Base-by-base conservation (phyloP, 352 stramenopile species). In the Peronospora tabacina region DNA sequence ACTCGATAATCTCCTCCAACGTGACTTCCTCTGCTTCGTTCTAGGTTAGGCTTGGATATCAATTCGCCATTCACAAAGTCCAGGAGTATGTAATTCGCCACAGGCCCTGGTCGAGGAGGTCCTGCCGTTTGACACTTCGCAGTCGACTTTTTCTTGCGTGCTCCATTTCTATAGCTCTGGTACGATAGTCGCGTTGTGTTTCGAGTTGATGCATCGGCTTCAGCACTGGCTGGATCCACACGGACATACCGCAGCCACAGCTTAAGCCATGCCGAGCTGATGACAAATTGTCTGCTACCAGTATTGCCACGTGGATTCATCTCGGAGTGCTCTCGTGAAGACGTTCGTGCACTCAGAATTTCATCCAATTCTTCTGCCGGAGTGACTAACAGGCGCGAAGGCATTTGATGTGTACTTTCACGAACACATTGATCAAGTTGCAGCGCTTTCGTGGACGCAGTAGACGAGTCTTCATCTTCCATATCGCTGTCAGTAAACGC, bases 241-340 rank as follows among this genome's bases (percentile, higher is more conserved):
- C 77, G 69, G 19, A 87, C 72, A 42, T 85, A 87, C 40, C 77
- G 63, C 24, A 85, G 50, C 76, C 76, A 87, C 57, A 77, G 68
- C 24, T 82, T 64, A 11, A 87, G 68, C 76, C 76, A 87, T 22
- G 58, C 41, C 0, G 72, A 76, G 38, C 63, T 78, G 13, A 87
- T 72, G 11, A 87, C 55, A 55, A 78, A 77, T 43, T 80, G 72
- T 6, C 57, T 56, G 28, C 37, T 49, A 33, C 43, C 17, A n/a
- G 29, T 3, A 19, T 44, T 43, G 24, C 51, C 51, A 13, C 37
- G 8, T 11, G 34, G 29, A 15, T 56, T 37, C 11, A 60, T 37
- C 12, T 22, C 28, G 15, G 48, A 28, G 13, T 58, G 43, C 12
- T 46, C 58, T 15, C 51, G 62, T 16, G 72, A 84, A 45, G 57